phyloP scores from a whole-genome alignment of 306 rosid species.

The Trifolium fragiferum region DNA sequence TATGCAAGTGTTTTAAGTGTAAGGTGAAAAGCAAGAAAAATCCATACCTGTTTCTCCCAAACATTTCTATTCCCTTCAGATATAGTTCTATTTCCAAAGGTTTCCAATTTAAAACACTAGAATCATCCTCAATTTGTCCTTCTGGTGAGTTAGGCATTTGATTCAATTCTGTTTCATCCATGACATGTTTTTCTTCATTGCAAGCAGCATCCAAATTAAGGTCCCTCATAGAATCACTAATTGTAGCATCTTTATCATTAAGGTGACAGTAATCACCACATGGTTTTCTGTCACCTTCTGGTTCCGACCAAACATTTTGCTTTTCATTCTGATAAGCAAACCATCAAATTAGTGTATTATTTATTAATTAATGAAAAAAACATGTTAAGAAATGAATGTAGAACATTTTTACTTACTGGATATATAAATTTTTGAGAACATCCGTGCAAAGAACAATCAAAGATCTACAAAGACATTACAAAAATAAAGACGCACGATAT shows the following conservation, averaged over 20 bases:
- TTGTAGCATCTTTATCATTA: neutral
- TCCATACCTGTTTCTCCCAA: conserved; percentile 81
- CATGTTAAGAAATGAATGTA: conserved; percentile 21
- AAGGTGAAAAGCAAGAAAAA: conserved; percentile 11
- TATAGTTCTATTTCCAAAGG: conserved; percentile 74
- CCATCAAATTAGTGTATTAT: conserved; percentile 38
- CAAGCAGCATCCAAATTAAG: conserved; percentile 35
- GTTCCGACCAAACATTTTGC: conserved; percentile 63
- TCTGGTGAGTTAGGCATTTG: conserved; percentile 45
- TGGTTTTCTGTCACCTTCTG: conserved; percentile 65
- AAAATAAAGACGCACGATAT: conserved; percentile 26
- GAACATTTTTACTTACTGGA: conserved; percentile 66
- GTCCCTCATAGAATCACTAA: neutral
- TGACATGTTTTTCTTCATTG: conserved; percentile 39
- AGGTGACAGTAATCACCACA: conserved; percentile 85
- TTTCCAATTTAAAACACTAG: conserved; percentile 61
- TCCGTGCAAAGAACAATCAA: conserved; percentile 80
- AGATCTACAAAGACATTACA: conserved; percentile 54
- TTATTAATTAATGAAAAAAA: conserved; percentile 34
- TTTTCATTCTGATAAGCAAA: conserved; percentile 69
- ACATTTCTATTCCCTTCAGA: conserved; percentile 82
- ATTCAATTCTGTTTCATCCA: conserved; percentile 43
- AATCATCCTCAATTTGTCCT: conserved; percentile 41
- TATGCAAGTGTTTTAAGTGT: conserved; percentile 4
- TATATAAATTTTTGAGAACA: conserved; percentile 63